These are phyloP conservation scores for Evernia prunastri DNA, from an alignment of 495 filamentous ascomycete species.

Conservation along the genomic window DNA sequence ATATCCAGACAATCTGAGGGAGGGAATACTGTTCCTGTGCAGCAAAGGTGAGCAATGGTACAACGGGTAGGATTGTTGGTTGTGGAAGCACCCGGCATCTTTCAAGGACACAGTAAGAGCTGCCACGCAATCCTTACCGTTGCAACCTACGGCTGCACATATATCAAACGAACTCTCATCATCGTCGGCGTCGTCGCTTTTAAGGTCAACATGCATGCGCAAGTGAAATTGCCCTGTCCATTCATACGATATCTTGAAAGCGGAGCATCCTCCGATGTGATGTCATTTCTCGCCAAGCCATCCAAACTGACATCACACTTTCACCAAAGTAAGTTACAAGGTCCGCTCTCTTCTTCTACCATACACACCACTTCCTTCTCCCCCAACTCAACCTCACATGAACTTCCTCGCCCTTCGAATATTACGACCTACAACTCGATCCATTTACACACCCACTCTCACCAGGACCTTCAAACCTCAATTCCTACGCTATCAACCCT, in stretches of 20 bases:
- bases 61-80: no score
- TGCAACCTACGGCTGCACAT: not conserved
- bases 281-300: conserved; percentile 5
- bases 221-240: not conserved
- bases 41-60: no score
- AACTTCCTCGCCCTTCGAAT: not conserved
- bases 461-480: not conserved
- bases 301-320: conserved; percentile 5
- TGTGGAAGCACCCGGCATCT: not conserved
- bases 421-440: not conserved
- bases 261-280: conserved; percentile 8
- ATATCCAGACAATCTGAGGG: no score
- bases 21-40: no score
- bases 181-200: not conserved
- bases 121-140: not conserved
- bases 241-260: not conserved
- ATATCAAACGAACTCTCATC: not conserved
- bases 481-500: not conserved
- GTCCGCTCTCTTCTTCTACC: no score
- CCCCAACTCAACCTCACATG: not conserved
- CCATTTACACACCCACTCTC: not conserved
- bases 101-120: not conserved
- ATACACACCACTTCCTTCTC: not conserved
- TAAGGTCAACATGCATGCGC: no score
- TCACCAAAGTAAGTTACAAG: not conserved